A percentile compares a stretch with the other conserved stretches of the same genome.
Evolutionary conservation across 2,329 filamentous ascomycete genomes (phyloP).

Genomic region (Nemania bipapillata): DNA sequence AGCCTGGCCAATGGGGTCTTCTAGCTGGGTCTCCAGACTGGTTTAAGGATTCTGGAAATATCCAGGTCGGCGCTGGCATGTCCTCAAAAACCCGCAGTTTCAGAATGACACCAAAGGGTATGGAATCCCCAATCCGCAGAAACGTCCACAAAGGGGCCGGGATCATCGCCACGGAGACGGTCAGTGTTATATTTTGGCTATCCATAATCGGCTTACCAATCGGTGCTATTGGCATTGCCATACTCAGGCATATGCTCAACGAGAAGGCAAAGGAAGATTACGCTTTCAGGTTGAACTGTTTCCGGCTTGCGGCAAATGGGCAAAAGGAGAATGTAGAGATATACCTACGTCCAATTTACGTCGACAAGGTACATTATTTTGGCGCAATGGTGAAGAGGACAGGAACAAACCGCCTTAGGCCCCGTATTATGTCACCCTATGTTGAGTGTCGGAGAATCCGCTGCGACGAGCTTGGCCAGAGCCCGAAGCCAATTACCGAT

Average conservation of each 20-base stretch:
- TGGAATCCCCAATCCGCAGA: conserved; percentile 1
- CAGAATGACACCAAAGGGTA: conserved; percentile 1
- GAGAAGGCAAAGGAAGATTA: conserved; percentile 9
- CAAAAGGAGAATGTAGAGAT: conserved; percentile 5
- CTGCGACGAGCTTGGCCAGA: not conserved
- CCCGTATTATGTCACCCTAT: not conserved
- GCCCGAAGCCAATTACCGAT: not conserved
- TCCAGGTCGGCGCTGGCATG: not conserved
- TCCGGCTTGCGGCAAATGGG: not conserved
- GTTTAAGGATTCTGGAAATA: not conserved
- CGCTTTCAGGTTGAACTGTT: conserved; percentile 8
- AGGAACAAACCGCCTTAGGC: not conserved
- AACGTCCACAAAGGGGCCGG: not conserved
- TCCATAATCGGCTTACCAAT: not conserved
- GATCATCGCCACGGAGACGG: not conserved
- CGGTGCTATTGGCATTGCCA: not conserved
- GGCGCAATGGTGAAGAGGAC: not conserved
- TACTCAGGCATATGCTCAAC: not conserved
- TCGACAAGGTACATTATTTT: not conserved
- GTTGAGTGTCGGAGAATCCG: not conserved
- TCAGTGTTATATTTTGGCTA: not conserved
- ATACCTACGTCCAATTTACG: not conserved
- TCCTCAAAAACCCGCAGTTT: not conserved
- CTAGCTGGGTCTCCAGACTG: not conserved
- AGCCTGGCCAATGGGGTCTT: conserved; percentile 7